Conservation (phyloP, 2,329 filamentous ascomycete species). For the Fusarium hostae region DNA sequence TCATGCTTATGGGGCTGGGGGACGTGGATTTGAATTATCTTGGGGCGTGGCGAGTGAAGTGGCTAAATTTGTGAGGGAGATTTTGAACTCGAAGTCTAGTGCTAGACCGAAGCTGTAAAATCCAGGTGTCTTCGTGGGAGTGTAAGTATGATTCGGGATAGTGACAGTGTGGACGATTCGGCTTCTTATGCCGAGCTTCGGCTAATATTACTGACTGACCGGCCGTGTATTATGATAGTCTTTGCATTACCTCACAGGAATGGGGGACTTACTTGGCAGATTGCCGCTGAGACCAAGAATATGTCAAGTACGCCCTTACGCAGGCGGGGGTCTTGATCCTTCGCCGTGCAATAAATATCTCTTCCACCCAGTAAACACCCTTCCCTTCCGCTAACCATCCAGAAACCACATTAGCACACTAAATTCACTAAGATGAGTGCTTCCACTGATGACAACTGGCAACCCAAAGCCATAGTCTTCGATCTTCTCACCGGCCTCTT, state of each 20-base stretch:
- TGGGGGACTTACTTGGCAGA: not conserved
- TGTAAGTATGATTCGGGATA: not conserved
- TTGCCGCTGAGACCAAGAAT: fast-evolving
- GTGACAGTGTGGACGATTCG: not conserved
- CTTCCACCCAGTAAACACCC: not conserved
- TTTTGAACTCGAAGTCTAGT: not conserved
- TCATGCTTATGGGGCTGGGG: slow-evolving; percentile 70
- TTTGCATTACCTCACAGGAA: not conserved
- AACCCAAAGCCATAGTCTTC: slow-evolving; percentile 51
- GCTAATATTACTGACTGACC: not conserved
- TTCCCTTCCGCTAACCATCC: too few relatives aligned
- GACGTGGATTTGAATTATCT: slow-evolving; percentile 70
- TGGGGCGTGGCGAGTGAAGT: slow-evolving; percentile 68
- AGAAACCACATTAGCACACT: fast-evolving
- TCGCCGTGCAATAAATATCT: not conserved
- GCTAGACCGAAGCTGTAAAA: slow-evolving; percentile 16
- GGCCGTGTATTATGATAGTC: not conserved
- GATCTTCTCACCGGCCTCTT: slow-evolving; percentile 55
- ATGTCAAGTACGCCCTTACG: not conserved
- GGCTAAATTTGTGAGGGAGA: slow-evolving; percentile 11
- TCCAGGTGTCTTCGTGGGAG: fast-evolving
- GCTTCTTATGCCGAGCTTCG: not conserved
- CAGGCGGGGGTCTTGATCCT: fast-evolving
- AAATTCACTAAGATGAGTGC: fast-evolving
- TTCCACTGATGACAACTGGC: slow-evolving; percentile 31